phyloP scores from a whole-genome alignment of 78 protist species.

The Dictyostelium discoideum region DNA sequence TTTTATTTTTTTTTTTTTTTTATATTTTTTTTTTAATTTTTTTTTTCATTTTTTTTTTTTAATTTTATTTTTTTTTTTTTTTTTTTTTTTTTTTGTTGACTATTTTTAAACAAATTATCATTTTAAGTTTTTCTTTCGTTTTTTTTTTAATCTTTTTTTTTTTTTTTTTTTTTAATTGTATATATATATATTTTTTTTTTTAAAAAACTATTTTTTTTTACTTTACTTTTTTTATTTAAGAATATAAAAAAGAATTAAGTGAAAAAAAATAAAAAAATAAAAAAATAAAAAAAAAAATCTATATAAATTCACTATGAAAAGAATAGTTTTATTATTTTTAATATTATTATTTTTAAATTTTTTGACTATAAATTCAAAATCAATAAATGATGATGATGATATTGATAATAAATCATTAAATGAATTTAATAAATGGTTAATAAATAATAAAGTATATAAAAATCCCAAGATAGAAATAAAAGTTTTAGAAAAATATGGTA shows the following conservation, averaged over 20 bases:
- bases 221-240: not conserved
- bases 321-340: too few relatives aligned
- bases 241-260: too few relatives aligned
- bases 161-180: too few relatives aligned
- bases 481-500: slow-evolving; percentile 29
- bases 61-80: not conserved
- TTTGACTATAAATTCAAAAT: not conserved
- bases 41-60: not conserved
- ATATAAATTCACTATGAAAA: not conserved
- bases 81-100: not conserved
- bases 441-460: not conserved
- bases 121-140: not conserved
- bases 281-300: too few relatives aligned
- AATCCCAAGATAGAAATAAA: slow-evolving; percentile 26
- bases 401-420: not conserved
- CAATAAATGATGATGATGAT: not conserved
- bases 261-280: too few relatives aligned
- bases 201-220: too few relatives aligned
- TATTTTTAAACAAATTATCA: not conserved
- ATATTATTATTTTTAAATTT: not conserved
- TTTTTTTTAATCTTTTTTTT: not conserved
- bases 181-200: not conserved
- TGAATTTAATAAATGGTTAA: slow-evolving; percentile 26
- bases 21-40: not conserved
- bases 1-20: not conserved